Conservation (phyloP, 768 basidiomycete genomes). For the Boletus eberwhitei region DNA sequence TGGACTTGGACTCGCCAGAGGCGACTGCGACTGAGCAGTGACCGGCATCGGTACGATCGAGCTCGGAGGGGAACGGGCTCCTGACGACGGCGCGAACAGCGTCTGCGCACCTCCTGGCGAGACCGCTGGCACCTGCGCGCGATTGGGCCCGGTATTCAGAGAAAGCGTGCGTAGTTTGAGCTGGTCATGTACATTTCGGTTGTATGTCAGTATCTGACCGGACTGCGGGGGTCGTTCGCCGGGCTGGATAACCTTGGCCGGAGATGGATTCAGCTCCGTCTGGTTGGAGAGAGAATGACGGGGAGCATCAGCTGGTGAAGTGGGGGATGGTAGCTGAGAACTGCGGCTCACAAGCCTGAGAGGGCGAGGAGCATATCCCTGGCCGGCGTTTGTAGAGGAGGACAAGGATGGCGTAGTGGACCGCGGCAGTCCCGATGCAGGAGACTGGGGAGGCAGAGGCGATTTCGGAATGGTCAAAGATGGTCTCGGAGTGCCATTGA, state of each 20-base stretch:
- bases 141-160: constrained; percentile 7
- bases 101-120: constrained; percentile 26
- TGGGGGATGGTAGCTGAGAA: constrained; percentile 9
- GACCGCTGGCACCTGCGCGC: background rate
- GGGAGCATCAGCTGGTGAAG: background rate
- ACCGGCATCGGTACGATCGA: constrained; percentile 12
- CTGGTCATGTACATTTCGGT: constrained; percentile 35
- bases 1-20: constrained; percentile 13
- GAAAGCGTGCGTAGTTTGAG: constrained; percentile 25
- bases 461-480: constrained; percentile 28
- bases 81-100: constrained; percentile 11
- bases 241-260: constrained; percentile 16
- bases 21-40: constrained; percentile 18
- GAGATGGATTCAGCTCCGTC: constrained; percentile 8
- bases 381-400: background rate
- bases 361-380: constrained; percentile 23
- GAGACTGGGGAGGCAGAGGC: constrained; percentile 12
- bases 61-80: constrained; percentile 1
- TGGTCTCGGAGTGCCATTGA: constrained; percentile 19
- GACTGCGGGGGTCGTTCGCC: constrained; percentile 23
- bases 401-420: constrained; percentile 20
- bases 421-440: constrained; percentile 17
- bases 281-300: background rate
- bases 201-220: constrained; percentile 29
- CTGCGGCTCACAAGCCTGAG: constrained; percentile 25